phyloP scores from a whole-genome alignment of 2,329 filamentous ascomycete genomes.

The Penicillium psychrosexuale region DNA sequence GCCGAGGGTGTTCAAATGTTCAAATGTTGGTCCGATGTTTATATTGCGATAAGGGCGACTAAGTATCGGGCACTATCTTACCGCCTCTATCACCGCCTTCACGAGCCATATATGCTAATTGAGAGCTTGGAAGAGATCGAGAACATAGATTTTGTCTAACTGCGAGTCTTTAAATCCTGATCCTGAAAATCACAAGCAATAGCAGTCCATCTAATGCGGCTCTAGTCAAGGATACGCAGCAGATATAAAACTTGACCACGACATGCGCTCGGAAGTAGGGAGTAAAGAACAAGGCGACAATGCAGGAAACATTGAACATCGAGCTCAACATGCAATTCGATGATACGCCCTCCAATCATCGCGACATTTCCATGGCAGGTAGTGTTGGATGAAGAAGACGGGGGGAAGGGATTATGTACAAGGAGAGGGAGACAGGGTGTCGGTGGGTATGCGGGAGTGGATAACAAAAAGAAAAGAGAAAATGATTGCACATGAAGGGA shows the following conservation, averaged over 20 bases:
- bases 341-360: constrained; percentile 17
- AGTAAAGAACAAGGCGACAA: background rate
- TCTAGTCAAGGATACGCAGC: background rate
- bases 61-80: too few relatives aligned
- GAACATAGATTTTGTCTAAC: background rate
- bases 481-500: constrained; percentile 14
- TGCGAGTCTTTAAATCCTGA: background rate
- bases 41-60: background rate
- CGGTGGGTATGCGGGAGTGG: constrained; percentile 12
- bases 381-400: constrained; percentile 7
- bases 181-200: background rate
- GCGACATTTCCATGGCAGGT: constrained; percentile 16
- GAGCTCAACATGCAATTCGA: constrained; percentile 21
- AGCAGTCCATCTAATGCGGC: background rate
- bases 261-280: background rate
- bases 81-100: too few relatives aligned
- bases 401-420: constrained; percentile 30
- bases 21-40: background rate
- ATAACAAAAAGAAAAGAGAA: constrained; percentile 7
- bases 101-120: too few relatives aligned
- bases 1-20: background rate
- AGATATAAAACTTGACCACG: background rate
- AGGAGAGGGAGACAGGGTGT: constrained; percentile 10
- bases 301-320: background rate
- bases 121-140: background rate